phyloP scores from a whole-genome alignment of 1,284 basidiomycete species.

The Meira nashicola region DNA sequence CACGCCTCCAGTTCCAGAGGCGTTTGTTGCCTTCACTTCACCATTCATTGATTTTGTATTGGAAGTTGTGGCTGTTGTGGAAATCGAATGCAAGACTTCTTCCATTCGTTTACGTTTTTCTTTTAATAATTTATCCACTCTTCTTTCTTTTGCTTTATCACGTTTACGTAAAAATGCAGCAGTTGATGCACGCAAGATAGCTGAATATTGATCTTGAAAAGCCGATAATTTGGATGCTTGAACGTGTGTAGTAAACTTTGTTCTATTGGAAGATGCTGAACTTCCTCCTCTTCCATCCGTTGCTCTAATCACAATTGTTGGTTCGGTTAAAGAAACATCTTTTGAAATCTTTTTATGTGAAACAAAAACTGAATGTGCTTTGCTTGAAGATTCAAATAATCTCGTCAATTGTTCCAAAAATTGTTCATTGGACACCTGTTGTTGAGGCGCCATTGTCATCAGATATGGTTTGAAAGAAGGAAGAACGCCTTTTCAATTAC shows the following conservation, averaged over 20 bases:
- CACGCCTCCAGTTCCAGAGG: neutral
- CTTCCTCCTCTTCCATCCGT: constrained; percentile 28
- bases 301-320: constrained; percentile 36
- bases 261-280: neutral
- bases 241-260: constrained; percentile 5
- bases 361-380: constrained; percentile 43
- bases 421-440: constrained; percentile 15
- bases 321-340: constrained; percentile 17
- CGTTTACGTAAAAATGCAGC: constrained; percentile 36
- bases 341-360: constrained; percentile 26
- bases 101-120: constrained; percentile 40
- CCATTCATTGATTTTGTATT: no score
- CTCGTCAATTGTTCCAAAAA: constrained; percentile 35
- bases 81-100: constrained; percentile 16
- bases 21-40: no score
- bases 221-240: constrained; percentile 2
- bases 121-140: constrained; percentile 37
- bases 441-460: neutral
- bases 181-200: constrained; percentile 36
- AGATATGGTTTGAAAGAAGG: neutral
- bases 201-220: constrained; percentile 13
- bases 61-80: no score
- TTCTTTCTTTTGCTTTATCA: constrained; percentile 49
- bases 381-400: constrained; percentile 29
- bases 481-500: neutral